Percentiles rank a stretch among this genome's conserved stretches.
These are phyloP conservation scores for Podospora pseudoanserina DNA, from an alignment of 495 filamentous ascomycete species.

Conservation along the genomic window DNA sequence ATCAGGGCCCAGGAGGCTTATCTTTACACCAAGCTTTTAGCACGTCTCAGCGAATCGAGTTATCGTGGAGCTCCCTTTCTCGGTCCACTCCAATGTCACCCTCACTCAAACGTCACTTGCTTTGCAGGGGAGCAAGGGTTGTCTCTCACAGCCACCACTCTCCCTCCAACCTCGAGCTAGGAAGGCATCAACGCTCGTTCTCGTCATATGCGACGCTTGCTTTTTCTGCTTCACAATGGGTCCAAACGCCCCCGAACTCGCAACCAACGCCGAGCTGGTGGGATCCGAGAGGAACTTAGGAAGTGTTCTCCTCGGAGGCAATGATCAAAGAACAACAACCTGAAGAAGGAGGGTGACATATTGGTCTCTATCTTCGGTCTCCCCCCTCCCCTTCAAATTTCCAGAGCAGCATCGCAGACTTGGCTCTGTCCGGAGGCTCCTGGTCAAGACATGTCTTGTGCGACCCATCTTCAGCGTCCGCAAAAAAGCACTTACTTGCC, in stretches of 20 bases:
- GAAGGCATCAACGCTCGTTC: not conserved
- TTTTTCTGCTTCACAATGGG: not conserved
- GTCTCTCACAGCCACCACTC: not conserved
- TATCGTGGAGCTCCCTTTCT: not conserved
- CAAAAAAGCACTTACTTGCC: not conserved
- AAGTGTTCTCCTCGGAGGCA: not conserved
- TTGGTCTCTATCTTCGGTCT: not conserved
- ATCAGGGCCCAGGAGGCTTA: constrained; percentile 2
- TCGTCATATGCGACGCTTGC: not conserved
- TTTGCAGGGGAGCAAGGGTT: not conserved
- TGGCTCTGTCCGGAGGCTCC: not conserved
- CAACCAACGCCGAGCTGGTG: not conserved
- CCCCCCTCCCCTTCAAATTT: not conserved
- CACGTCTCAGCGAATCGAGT: constrained; percentile 13
- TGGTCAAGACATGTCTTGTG: not conserved
- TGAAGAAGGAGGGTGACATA: not conserved
- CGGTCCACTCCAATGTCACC: not conserved
- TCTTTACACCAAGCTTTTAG: constrained; percentile 13
- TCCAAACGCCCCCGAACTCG: not conserved
- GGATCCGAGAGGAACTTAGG: not conserved
- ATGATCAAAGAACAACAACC: not conserved
- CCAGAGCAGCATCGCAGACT: not conserved
- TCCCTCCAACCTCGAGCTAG: not conserved
- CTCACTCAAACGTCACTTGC: not conserved
- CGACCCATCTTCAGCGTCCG: not conserved